Base-by-base conservation (phyloP, 228 moss, liverwort and hornwort species). In the Sphagnum fallax region DNA sequence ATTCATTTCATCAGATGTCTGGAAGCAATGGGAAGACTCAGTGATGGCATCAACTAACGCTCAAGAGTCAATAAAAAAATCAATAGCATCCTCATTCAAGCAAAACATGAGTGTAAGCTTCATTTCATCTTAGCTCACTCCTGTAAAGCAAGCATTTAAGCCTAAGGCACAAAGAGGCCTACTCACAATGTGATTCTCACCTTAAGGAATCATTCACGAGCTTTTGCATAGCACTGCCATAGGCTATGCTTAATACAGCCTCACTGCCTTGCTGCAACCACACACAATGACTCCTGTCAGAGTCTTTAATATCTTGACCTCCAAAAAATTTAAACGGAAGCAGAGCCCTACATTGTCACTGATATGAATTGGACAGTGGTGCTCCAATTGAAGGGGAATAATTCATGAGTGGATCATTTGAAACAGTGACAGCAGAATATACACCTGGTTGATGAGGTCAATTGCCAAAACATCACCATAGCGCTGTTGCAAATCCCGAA, bases 401-500 rank as follows among this genome's bases (percentile, higher is more conserved):
- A 32, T 32, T 32, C 32, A 32, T 32, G 32, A 32, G 32, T 32
- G 32, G 32, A 32, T 55, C 8, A 55, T 8, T 55, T 55, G 12
- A 8, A 55, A 55, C 55, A 55, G 12, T 4, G 55, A 10, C 47
- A 49, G 48, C 10, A 48, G 12, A 57, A 68, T 53, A 14, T 32
- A 32, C 76, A 95, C 95, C 92, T 95, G 93, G 76, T 98, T 98
- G 49, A 98, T 83, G 59, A 98, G 82, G 76, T 98, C 98, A 75
- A 94, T 71, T 11, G 90, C 90, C 65, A 98, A 12, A 51, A 98
- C 68, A 73, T 94, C 92, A 64, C 98, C 98, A 79, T 98, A 89
- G 80, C 89, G 79, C 52, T 83, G 88, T 52, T 75, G 77, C 69
- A 98, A 74, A 77, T 94, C 89, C 69, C 79, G 86, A 75, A 98